Percentiles rank a stretch among this genome's conserved stretches.
These are phyloP conservation scores for Trametes versicolor DNA, from an alignment of 1,284 basidiomycete species.

Conservation along the genomic window DNA sequence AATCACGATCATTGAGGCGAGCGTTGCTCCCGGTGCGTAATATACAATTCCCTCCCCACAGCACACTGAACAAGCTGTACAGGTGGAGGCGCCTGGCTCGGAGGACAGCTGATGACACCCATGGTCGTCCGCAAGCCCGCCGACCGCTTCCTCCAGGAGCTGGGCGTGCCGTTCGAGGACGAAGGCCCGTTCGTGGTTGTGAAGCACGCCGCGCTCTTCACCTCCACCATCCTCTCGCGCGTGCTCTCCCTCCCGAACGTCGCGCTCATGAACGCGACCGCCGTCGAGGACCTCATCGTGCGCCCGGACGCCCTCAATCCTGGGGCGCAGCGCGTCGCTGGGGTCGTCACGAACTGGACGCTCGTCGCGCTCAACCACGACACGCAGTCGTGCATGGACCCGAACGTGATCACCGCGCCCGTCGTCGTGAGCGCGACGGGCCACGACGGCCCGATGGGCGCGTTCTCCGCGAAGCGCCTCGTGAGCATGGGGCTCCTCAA, in stretches of 20 bases:
- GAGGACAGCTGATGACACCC: conserved; percentile 86
- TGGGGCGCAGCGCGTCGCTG: conserved; percentile 73
- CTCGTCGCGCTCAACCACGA: conserved; percentile 86
- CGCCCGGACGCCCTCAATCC: conserved; percentile 57
- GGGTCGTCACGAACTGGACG: conserved; percentile 90
- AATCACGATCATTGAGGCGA: conserved; percentile 86
- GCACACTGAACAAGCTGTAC: background rate
- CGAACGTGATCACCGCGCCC: conserved; percentile 84
- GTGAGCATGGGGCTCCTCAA: conserved; percentile 81
- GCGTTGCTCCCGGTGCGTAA: conserved; percentile 68
- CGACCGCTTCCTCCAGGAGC: conserved; percentile 75
- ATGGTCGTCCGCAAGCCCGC: conserved; percentile 91
- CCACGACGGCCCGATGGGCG: conserved; percentile 88
- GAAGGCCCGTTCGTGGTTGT: conserved; percentile 85
- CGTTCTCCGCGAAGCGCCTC: conserved; percentile 86
- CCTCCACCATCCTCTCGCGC: conserved; percentile 80
- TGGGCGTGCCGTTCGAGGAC: conserved; percentile 85
- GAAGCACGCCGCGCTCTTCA: conserved; percentile 86
- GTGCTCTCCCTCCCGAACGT: conserved; percentile 83
- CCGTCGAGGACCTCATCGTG: conserved; percentile 82
- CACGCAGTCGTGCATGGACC: conserved; percentile 89
- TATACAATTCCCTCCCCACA: too few relatives aligned
- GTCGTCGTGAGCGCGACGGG: conserved; percentile 75
- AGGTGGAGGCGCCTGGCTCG: conserved; percentile 84
- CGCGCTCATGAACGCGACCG: conserved; percentile 78